These are phyloP conservation scores for Selaginella tamariscina DNA, from an alignment of 75 land plant genomes.

Conservation along the genomic window DNA sequence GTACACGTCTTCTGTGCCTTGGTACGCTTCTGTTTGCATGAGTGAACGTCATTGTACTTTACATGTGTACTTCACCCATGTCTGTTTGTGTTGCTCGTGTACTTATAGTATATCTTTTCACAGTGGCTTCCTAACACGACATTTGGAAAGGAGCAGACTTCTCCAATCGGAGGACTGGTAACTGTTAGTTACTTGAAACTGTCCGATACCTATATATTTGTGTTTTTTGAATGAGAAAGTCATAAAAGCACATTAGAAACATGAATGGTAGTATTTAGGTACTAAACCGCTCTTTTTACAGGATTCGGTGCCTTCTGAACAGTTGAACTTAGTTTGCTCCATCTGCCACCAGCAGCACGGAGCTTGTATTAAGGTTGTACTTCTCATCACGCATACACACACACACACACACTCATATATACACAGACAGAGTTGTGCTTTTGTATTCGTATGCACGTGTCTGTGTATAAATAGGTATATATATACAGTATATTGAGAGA, in stretches of 20 bases:
- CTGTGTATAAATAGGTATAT: too few relatives aligned
- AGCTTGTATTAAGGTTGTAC: slow-evolving; percentile 65
- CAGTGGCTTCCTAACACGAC: slow-evolving; percentile 73
- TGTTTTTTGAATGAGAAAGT: too few relatives aligned
- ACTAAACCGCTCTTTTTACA: too few relatives aligned
- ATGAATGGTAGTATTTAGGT: not conserved
- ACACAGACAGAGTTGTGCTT: not conserved
- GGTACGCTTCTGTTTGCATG: slow-evolving; percentile 36
- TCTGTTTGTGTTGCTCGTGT: not conserved
- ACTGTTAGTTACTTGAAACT: slow-evolving; percentile 14
- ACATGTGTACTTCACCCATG: too few relatives aligned
- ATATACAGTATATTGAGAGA: too few relatives aligned
- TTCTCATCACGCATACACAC: too few relatives aligned
- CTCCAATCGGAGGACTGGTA: slow-evolving; percentile 73
- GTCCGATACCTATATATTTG: too few relatives aligned
- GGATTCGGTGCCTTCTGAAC: slow-evolving; percentile 40
- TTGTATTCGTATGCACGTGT: too few relatives aligned
- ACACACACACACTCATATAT: not conserved
- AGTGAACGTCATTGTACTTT: too few relatives aligned
- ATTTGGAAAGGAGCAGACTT: slow-evolving; percentile 48
- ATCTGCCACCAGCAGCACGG: slow-evolving; percentile 61
- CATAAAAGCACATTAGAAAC: too few relatives aligned
- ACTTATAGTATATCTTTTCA: not conserved
- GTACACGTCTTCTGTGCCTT: slow-evolving; percentile 93
- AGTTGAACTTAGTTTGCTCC: slow-evolving; percentile 32